A percentile compares a stretch with the other conserved stretches of the same genome.
phyloP scores from a whole-genome alignment of 164 flowering plant genomes.

The Vitis rupestris region DNA sequence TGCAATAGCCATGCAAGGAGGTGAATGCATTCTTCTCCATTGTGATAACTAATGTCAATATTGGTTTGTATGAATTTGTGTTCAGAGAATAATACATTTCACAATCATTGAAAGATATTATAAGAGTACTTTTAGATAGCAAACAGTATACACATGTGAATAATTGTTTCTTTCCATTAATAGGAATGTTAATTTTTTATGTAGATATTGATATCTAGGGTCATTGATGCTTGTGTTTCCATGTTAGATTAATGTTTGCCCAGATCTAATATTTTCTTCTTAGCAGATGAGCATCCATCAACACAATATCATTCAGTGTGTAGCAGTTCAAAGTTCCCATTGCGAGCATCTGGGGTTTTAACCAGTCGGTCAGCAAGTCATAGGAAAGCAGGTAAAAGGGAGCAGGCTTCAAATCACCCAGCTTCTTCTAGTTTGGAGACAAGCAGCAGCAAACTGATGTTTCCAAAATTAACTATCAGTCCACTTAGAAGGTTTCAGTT shows the following conservation, averaged over 20 bases:
- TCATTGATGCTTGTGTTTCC: background rate
- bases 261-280: background rate
- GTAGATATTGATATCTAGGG: background rate
- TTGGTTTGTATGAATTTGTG: too few species aligned
- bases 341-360: conserved; percentile 38
- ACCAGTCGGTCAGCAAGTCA: conserved; percentile 32
- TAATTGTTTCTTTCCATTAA: background rate
- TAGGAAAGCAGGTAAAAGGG: conserved; percentile 21
- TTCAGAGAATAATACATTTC: too few species aligned
- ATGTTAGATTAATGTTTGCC: background rate
- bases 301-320: conserved; percentile 34
- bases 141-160: too few species aligned
- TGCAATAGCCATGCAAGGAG: too few species aligned
- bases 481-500: conserved; percentile 82
- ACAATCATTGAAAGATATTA: too few species aligned
- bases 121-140: too few species aligned
- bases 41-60: too few species aligned
- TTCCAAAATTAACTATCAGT: conserved; percentile 55
- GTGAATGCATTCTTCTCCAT: too few species aligned
- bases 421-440: conserved; percentile 28
- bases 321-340: conserved; percentile 70
- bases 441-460: conserved; percentile 19
- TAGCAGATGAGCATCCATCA: conserved; percentile 28
- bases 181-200: background rate
- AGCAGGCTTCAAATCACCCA: conserved; percentile 30